Base-by-base conservation (phyloP, 2,329 filamentous ascomycete genomes). In the Metarhizium humberi region DNA sequence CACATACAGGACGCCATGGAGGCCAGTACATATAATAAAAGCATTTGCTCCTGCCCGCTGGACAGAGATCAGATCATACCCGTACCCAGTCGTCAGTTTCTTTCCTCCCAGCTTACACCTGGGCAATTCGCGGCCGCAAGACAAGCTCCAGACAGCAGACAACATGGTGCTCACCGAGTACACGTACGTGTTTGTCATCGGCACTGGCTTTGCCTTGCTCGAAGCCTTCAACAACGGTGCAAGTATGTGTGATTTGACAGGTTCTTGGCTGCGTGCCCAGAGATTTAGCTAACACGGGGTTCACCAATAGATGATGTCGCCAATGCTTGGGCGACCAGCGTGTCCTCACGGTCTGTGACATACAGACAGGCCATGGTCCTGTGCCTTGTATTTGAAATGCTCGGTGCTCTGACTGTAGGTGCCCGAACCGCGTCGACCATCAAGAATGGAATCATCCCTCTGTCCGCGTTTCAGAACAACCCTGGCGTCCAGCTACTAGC, bases 151-250 rank as follows among this genome's bases (percentile, higher is more conserved):
- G 25, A 46, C n/a, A 30, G 10, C 49, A 25, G 49, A 16, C 49
- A 81, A 73, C 59, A 84, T 82, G 79, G 70, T 71, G 65, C 77
- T 86, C 62, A 67, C 79, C 64, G 69, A 84, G 62, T 88, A 87
- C 69, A 81, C 78, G 63, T 89, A 89, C 70, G 70, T 90, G 65
- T 89, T 90, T 68, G 86, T 75, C 74, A 85, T 89, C 62, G 86
- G 86, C 81, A 89, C 85, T 30, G 73, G 85, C 64, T 89, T 90
- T 77, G 86, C 86, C 73, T 71, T 89, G 70, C 81, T 89, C 51
- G 86, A 90, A 72, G 86, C 86, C 58, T 89, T 77, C 78, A 90
- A 90, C 78, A 90, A 88, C 69, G 86, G 86, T 69, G 86, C 86
- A 63, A 89, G 85, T 88, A 74, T 71, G 84, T 71, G 84, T 80